A percentile compares a stretch with the other conserved stretches of the same genome.
Conservation (phyloP, 495 filamentous ascomycete genomes). For the Aspergillus bridgeri region DNA sequence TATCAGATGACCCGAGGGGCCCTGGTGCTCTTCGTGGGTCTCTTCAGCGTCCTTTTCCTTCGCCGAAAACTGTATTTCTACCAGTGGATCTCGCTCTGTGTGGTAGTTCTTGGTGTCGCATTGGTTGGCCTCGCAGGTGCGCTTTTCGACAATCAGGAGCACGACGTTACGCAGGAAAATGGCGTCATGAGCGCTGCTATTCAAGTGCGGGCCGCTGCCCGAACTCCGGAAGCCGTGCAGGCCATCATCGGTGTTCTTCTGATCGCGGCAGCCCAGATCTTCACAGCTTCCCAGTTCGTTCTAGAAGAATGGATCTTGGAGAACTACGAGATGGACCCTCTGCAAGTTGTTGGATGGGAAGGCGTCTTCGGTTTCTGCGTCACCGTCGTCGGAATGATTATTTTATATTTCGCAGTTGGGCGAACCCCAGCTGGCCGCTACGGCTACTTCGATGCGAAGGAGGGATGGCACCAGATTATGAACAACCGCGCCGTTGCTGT, state of each 20-base stretch:
- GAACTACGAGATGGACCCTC: constrained; percentile 80
- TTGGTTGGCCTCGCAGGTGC: constrained; percentile 86
- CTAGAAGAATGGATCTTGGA: constrained; percentile 93
- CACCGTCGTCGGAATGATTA: constrained; percentile 73
- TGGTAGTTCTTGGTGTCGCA: constrained; percentile 85
- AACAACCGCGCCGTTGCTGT: constrained; percentile 65
- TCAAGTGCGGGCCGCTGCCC: constrained; percentile 28
- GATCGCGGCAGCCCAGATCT: constrained; percentile 92
- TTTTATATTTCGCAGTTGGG: constrained; percentile 75
- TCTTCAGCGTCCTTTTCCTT: constrained; percentile 92
- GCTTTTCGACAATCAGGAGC: constrained; percentile 59
- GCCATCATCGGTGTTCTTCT: constrained; percentile 80
- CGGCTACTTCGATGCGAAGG: constrained; percentile 85
- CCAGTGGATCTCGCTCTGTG: constrained; percentile 84
- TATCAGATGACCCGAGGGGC: constrained; percentile 99
- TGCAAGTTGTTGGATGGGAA: constrained; percentile 94
- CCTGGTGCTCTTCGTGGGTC: constrained; percentile 87
- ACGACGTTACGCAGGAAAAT: constrained; percentile 36
- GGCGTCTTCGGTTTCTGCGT: constrained; percentile 87
- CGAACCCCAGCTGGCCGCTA: constrained; percentile 66
- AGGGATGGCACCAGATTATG: constrained; percentile 76
- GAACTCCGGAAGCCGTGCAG: constrained; percentile 58
- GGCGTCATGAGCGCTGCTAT: constrained; percentile 22
- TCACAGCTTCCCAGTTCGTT: constrained; percentile 94
- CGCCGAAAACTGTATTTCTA: constrained; percentile 70